Conservation (phyloP, 2,329 filamentous ascomycete genomes). For the Penicillium olsonii region DNA sequence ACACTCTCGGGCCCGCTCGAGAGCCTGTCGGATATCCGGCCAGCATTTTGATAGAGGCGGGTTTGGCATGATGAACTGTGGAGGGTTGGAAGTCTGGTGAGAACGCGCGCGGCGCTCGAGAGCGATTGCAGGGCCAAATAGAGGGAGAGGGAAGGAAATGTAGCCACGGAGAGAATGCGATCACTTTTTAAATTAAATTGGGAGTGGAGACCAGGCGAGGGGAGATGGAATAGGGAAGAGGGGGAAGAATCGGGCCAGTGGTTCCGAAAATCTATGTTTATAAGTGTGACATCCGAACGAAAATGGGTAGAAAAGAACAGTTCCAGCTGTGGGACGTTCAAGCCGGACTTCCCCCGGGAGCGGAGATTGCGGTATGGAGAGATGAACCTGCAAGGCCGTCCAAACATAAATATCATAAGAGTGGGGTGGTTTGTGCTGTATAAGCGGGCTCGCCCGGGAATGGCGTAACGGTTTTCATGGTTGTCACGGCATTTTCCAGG, state of each 20-base stretch:
- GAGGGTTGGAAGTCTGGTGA: constrained; percentile 7
- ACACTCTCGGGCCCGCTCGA: constrained; percentile 75
- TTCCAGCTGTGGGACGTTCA: constrained; percentile 10
- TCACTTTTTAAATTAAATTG: constrained; percentile 23
- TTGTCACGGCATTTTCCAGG: constrained; percentile 23
- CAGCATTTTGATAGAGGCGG: constrained; percentile 26
- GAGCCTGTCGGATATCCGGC: constrained; percentile 63
- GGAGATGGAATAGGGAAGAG: constrained; percentile 19
- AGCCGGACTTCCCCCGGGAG: constrained; percentile 12
- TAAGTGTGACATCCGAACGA: constrained; percentile 16
- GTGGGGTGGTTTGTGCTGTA: constrained; percentile 24
- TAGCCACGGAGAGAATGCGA: constrained; percentile 20
- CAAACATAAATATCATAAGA: constrained; percentile 10
- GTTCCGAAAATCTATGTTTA: constrained; percentile 17
- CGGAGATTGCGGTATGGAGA: background rate
- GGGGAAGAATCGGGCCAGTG: constrained; percentile 15
- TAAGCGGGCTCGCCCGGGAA: constrained; percentile 36
- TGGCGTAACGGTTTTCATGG: constrained; percentile 36
- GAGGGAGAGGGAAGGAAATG: constrained; percentile 13
- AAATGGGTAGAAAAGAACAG: constrained; percentile 4
- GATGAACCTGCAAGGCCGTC: background rate
- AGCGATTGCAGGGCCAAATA: background rate
- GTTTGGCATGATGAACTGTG: constrained; percentile 29
- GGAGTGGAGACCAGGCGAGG: background rate
- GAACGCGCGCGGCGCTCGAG: background rate